Evolutionary conservation across 306 rosid species (phyloP).

Genomic region (Astragalus glycyphyllos): DNA sequence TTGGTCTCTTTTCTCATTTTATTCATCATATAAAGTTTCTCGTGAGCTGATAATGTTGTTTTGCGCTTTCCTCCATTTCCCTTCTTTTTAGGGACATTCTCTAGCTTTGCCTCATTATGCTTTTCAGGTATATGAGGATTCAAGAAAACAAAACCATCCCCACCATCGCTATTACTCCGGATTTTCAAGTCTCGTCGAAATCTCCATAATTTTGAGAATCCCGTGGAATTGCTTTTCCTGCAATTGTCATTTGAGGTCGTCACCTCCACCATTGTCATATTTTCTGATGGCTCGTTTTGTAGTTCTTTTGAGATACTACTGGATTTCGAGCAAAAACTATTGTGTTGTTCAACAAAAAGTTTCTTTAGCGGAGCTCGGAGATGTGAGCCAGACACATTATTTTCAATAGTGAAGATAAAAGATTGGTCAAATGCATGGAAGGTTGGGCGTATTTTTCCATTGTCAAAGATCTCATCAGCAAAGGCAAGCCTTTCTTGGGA

Average conservation of each 20-base stretch:
- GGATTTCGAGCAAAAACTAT: background rate
- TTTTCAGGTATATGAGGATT: background rate
- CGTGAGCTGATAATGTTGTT: slow-evolving; percentile 54
- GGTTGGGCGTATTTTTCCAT: slow-evolving; percentile 59
- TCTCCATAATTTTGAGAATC: background rate
- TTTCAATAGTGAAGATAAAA: slow-evolving; percentile 31
- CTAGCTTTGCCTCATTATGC: slow-evolving; percentile 55
- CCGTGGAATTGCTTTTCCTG: slow-evolving; percentile 39
- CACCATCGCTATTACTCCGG: background rate
- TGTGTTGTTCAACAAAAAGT: slow-evolving; percentile 47
- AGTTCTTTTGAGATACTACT: background rate
- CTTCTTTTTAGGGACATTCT: background rate
- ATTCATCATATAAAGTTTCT: slow-evolving; percentile 53
- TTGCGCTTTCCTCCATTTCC: background rate
- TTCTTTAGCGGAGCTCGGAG: slow-evolving; percentile 54
- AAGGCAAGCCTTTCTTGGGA: slow-evolving; percentile 44
- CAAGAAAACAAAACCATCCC: background rate
- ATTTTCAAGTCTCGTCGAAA: background rate
- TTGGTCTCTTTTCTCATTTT: slow-evolving; percentile 53
- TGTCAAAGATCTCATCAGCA: slow-evolving; percentile 59
- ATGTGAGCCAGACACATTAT: background rate
- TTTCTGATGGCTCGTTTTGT: background rate
- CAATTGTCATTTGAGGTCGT: too few relatives aligned
- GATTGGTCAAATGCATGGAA: slow-evolving; percentile 29
- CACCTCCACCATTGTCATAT: background rate